Conservation (phyloP, 2,329 filamentous ascomycete species). For the Xylariomycetidae sp. region DNA sequence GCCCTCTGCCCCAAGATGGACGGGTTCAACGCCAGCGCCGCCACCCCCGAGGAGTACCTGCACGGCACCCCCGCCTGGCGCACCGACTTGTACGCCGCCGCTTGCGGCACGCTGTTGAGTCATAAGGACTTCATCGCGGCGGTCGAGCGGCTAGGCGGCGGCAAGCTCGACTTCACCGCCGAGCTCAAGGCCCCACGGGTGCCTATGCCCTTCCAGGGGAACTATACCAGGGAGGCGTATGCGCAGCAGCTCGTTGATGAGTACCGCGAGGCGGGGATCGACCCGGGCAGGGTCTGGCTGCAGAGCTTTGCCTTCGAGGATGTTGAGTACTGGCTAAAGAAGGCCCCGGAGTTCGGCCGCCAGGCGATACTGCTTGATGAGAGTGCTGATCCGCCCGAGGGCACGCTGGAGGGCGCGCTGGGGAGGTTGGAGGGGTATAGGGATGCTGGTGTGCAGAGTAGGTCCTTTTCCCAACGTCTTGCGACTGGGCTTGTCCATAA, state of each 20-base stretch:
- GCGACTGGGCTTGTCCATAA: no score
- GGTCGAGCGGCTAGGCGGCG: slow-evolving; percentile 49
- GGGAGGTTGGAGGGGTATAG: slow-evolving; percentile 50
- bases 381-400: slow-evolving; percentile 47
- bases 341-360: slow-evolving; percentile 52
- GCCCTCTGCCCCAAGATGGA: slow-evolving; percentile 68
- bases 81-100: slow-evolving; percentile 58
- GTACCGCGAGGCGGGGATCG: slow-evolving; percentile 47
- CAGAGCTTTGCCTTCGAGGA: slow-evolving; percentile 63
- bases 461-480: no score
- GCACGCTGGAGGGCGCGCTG: slow-evolving; percentile 47
- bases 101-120: slow-evolving; percentile 57
- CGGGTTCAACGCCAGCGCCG: slow-evolving; percentile 51
- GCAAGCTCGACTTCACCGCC: slow-evolving; percentile 59
- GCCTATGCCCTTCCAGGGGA: slow-evolving; percentile 60
- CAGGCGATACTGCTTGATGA: slow-evolving; percentile 63
- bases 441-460: slow-evolving; percentile 51
- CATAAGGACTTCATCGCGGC: slow-evolving; percentile 58
- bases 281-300: slow-evolving; percentile 48
- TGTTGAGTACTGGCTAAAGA: slow-evolving; percentile 60
- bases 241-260: slow-evolving; percentile 60
- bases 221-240: slow-evolving; percentile 60
- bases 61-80: slow-evolving; percentile 54
- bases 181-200: slow-evolving; percentile 64
- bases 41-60: slow-evolving; percentile 51